Percentiles rank a stretch among this genome's conserved stretches.
Conservation (phyloP, 441 rosid genomes). For the Eutrema salsugineum region DNA sequence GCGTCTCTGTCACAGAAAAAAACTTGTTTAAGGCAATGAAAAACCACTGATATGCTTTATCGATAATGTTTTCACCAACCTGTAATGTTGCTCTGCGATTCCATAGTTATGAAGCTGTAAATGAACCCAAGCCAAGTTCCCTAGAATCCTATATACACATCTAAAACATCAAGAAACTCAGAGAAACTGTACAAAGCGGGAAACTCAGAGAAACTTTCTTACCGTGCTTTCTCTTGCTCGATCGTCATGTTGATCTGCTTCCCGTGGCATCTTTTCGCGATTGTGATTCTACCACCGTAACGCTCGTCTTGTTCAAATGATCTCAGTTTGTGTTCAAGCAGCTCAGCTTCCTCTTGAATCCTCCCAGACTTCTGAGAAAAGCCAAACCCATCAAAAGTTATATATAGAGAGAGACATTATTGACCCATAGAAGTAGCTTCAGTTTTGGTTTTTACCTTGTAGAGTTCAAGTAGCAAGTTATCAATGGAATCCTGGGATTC, state of each 20-base stretch:
- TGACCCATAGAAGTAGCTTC: background rate
- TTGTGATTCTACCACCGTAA: slow-evolving; percentile 44
- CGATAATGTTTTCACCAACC: slow-evolving; percentile 30
- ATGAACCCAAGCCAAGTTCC: slow-evolving; percentile 84
- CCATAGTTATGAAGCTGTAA: slow-evolving; percentile 66
- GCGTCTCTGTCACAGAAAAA: slow-evolving; percentile 47
- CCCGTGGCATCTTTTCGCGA: slow-evolving; percentile 59
- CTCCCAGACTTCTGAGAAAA: slow-evolving; percentile 63
- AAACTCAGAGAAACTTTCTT: background rate
- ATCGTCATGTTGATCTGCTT: slow-evolving; percentile 51
- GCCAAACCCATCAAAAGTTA: background rate
- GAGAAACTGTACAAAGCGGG: background rate
- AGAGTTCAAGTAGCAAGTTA: slow-evolving; percentile 74
- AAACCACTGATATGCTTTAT: background rate
- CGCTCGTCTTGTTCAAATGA: slow-evolving; percentile 46
- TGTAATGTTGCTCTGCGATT: slow-evolving; percentile 63
- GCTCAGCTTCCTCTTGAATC: slow-evolving; percentile 69
- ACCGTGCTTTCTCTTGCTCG: slow-evolving; percentile 71
- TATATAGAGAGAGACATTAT: background rate
- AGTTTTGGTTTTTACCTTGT: slow-evolving; percentile 43
- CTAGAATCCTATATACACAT: slow-evolving; percentile 48
- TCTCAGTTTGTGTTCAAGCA: slow-evolving; percentile 60
- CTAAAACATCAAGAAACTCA: background rate
- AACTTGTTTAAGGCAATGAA: background rate
- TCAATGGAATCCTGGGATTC: slow-evolving; percentile 81